Base-by-base conservation (phyloP, 2,329 filamentous ascomycete species). In the Tolypocladium tundrense region DNA sequence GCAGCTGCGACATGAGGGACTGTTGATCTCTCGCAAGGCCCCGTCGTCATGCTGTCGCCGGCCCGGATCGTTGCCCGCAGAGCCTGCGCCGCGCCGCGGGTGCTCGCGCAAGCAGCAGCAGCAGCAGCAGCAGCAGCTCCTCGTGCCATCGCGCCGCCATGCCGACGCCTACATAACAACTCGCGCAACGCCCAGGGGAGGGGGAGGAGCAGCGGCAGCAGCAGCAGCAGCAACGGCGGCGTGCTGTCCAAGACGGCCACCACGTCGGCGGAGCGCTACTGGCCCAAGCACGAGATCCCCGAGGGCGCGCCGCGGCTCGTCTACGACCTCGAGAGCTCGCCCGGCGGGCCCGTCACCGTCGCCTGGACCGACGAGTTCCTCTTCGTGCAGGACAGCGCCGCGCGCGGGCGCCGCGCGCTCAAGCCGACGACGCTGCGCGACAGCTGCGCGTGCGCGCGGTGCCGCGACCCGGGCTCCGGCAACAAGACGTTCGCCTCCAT, bases 401-500 rank as follows among this genome's bases (percentile, higher is more conserved):
- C 58, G 9, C 39, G 60, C 4, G 62, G 64, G 7, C 61, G 65
- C 8, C 64, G 66, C 58, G 57, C 63, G 9, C 62, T 72, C 9
- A 64, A 67, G 39, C 62, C 68, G 0, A 57, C 64, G 8, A 60
- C 68, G 58, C 69, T 85, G 19, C 81, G 84, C 33, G 83, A 86
- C 63, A 70, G 73, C 24, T 86, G 84, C 64, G 67, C 71, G 41
- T 87, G 84, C 63, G 58, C 68, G 0, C 64, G 64, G 13, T 87
- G 84, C 67, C 74, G 81, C 56, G 80, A 85, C 60, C 72, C 74
- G 1, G 75, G 80, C n/a, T 85, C 84, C 1, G 82, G 82, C 51
- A 83, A 86, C 61, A 83, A 84, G 67, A 80, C 72, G 59, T 80
- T 78, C 63, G 71, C 73, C 1, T 77, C 75, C 4, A 69, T 70